Evolutionary conservation across 202 grass and related monocot species (phyloP).

Genomic region (Cymbopogon flexuosus): DNA sequence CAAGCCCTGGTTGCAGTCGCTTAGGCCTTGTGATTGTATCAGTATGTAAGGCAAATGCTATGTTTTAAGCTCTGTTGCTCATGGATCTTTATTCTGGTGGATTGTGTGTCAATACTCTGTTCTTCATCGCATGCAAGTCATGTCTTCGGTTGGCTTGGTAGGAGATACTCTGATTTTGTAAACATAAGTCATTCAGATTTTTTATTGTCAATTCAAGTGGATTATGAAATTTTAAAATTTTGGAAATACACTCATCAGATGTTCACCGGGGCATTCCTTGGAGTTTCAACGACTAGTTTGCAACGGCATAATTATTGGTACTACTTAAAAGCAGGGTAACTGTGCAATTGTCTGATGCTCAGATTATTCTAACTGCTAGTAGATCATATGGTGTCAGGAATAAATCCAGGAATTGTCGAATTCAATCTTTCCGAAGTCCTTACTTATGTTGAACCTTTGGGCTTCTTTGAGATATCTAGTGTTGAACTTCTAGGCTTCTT

Average conservation of each 20-base stretch:
- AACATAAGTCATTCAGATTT: not conserved
- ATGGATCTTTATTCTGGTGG: constrained; percentile 7
- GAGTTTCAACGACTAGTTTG: no score
- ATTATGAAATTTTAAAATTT: not conserved
- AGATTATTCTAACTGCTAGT: no score
- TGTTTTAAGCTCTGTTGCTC: constrained; percentile 1
- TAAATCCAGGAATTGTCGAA: no score
- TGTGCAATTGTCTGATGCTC: no score
- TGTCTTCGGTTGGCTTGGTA: not conserved
- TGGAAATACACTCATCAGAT: not conserved
- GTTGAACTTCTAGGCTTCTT: no score
- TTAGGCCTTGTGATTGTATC: constrained; percentile 18
- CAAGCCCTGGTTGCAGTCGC: constrained; percentile 12
- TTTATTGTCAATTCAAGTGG: not conserved
- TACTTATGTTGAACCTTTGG: no score
- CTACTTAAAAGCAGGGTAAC: no score
- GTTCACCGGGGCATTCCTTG: no score
- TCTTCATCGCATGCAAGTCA: not conserved
- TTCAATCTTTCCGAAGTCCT: no score
- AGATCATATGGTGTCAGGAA: no score
- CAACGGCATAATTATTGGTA: no score
- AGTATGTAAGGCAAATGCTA: not conserved
- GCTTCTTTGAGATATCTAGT: no score
- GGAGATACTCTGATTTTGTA: not conserved
- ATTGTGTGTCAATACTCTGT: not conserved